Evolutionary conservation across 768 basidiomycete genomes (phyloP).

Genomic region (Rhizopogon vulgaris): DNA sequence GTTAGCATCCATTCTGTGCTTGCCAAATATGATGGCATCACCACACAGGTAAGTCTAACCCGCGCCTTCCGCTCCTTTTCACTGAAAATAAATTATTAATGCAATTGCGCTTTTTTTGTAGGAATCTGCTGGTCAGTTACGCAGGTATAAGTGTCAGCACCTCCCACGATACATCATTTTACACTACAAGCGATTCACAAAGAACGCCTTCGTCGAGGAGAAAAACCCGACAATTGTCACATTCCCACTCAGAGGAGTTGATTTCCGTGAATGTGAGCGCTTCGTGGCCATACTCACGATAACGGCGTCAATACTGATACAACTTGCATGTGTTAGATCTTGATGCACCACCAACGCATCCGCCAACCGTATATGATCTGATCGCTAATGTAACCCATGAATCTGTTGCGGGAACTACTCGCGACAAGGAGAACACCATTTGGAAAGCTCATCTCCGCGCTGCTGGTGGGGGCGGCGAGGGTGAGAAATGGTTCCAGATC

Average conservation of each 20-base stretch:
- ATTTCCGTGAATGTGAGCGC: constrained; percentile 82
- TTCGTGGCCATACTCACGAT: constrained; percentile 19
- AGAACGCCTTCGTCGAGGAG: constrained; percentile 94
- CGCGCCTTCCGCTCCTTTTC: constrained; percentile 13
- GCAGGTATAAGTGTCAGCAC: constrained; percentile 83
- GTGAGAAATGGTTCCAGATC: constrained; percentile 93
- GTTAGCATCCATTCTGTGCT: constrained; percentile 86
- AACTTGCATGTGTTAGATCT: constrained; percentile 50
- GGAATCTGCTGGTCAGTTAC: constrained; percentile 83
- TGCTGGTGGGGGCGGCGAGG: constrained; percentile 68
- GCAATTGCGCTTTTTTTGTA: constrained; percentile 21
- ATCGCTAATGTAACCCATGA: constrained; percentile 94
- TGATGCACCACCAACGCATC: constrained; percentile 55
- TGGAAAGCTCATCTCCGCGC: constrained; percentile 90
- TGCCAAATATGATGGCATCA: constrained; percentile 89
- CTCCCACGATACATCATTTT: constrained; percentile 91
- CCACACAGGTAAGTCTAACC: constrained; percentile 62
- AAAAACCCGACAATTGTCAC: constrained; percentile 99
- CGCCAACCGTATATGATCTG: constrained; percentile 81
- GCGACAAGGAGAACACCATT: constrained; percentile 84
- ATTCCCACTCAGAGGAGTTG: constrained; percentile 89
- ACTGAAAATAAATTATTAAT: constrained; percentile 2
- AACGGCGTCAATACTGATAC: constrained; percentile 18
- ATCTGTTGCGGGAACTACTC: constrained; percentile 91
- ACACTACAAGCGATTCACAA: constrained; percentile 95